Percentiles rank a stretch among this genome's conserved stretches.
Conservation (phyloP, 2,329 filamentous ascomycete genomes). For the Tolypocladium inflatum region DNA sequence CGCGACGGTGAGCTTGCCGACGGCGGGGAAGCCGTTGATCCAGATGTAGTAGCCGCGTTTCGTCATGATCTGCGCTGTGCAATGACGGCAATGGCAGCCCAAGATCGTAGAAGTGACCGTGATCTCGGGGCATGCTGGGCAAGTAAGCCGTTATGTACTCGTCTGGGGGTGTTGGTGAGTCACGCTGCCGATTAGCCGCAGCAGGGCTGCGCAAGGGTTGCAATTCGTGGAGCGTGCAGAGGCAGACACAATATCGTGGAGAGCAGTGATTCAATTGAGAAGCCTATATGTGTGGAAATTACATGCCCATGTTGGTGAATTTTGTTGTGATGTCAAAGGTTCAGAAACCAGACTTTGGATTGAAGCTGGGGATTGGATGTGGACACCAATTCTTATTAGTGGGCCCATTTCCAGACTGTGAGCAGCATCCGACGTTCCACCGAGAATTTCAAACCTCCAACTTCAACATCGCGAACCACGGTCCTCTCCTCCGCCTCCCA, state of each 20-base stretch:
- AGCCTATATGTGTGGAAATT: neutral
- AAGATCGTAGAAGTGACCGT: too few relatives aligned
- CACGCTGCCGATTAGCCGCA: neutral
- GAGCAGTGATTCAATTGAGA: neutral
- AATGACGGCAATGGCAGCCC: neutral
- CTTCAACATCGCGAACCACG: neutral
- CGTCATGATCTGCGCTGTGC: neutral
- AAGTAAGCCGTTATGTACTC: neutral
- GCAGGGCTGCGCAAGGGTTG: too few relatives aligned
- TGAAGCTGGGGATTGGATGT: neutral
- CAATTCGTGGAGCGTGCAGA: too few relatives aligned
- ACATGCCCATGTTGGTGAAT: neutral
- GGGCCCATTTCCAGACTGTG: too few relatives aligned
- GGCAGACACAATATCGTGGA: too few relatives aligned
- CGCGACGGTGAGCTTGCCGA: constrained; percentile 21
- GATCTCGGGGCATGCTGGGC: neutral
- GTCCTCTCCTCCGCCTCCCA: neutral
- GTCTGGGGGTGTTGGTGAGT: neutral
- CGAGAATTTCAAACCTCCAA: neutral
- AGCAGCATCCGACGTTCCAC: neutral
- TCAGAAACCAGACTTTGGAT: too few relatives aligned
- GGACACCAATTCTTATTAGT: neutral
- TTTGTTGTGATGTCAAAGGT: neutral
- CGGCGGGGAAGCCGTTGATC: constrained; percentile 21
- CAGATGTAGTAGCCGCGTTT: constrained; percentile 12